A percentile compares a stretch with the other conserved stretches of the same genome.
These are phyloP conservation scores for Marasmius fiardii DNA, from an alignment of 1,284 basidiomycete genomes.

Conservation along the genomic window DNA sequence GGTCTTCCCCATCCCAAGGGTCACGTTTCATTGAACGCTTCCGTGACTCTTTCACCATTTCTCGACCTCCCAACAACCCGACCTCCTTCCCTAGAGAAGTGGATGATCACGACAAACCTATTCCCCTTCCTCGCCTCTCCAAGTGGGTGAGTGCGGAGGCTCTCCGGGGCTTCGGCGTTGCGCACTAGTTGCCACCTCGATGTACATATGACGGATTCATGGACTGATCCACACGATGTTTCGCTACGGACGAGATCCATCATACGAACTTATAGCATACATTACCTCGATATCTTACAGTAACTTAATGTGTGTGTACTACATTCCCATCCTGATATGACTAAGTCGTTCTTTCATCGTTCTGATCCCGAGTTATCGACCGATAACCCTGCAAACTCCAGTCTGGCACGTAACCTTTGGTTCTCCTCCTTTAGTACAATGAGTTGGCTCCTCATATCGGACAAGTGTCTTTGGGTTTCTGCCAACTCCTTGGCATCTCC, in stretches of 20 bases:
- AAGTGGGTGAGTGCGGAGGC: conserved; percentile 56
- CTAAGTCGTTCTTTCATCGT: background rate
- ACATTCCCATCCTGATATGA: too few relatives aligned
- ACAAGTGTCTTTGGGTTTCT: conserved; percentile 44
- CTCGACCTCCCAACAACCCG: conserved; percentile 23
- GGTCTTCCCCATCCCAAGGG: conserved; percentile 17
- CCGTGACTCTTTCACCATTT: conserved; percentile 29
- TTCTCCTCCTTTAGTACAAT: conserved; percentile 34
- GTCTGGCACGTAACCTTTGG: conserved; percentile 30
- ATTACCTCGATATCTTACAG: too few relatives aligned
- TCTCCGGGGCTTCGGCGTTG: conserved; percentile 18
- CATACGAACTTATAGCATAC: background rate
- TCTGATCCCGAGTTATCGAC: background rate
- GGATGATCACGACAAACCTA: conserved; percentile 50
- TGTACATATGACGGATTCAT: background rate
- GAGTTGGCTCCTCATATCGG: conserved; percentile 35
- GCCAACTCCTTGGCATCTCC: conserved; percentile 44
- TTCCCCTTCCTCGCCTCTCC: conserved; percentile 46
- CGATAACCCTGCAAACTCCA: conserved; percentile 16
- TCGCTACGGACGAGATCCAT: background rate
- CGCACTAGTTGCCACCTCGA: background rate
- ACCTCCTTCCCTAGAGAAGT: conserved; percentile 39
- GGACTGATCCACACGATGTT: background rate
- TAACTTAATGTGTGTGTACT: background rate
- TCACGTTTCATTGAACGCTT: conserved; percentile 39